Base-by-base conservation (phyloP, 306 rosid genomes). In the Cicer judaicum region DNA sequence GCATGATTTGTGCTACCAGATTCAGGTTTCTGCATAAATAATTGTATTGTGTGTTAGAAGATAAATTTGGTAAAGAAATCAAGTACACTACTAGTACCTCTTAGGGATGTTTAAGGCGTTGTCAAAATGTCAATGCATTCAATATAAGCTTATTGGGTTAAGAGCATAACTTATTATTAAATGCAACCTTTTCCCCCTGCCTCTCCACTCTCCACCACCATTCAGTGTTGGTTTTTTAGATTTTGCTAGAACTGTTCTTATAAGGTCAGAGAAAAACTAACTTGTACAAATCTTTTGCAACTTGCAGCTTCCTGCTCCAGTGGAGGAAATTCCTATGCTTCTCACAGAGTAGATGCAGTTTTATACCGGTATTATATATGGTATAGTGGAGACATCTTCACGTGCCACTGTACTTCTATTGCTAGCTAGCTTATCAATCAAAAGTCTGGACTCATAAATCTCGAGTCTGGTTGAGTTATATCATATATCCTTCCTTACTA, bases 241-340 rank as follows among this genome's bases (percentile, higher is more conserved):
- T 66, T 60, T 34, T 71, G 49, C n/a, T 34, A 43, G 6, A 14
- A 34, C 55, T 50, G 54, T 21, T 62, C 70, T 43, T 10, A 11
- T 29, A 16, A 19, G 48, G 5, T 48, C 18, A 12, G 72, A 48
- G 64, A 36, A 64, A 48, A 41, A 10, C 81, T 80, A 64, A 84
- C 64, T 8, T 62, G 59, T 49, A 67, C 65, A 70, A 52, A 38
- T 72, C 62, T 80, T 60, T 80, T 79, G 78, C 59, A 56, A 61
- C 74, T 85, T 87, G 87, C 97, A 93, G 98, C 89, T 93, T 53
- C 96, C 97, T 40, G 66, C 78, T 11, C 89, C 89, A 0, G 70
- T 81, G 70, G 81, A 78, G 60, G 97, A 93, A 69, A 46, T 89
- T 46, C 87, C 87, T 69, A 89, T 93, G 97, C 96, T 91, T 21